Conservation (phyloP, 1,139 yeast genomes). For the Yamadazyma buinensis region DNA sequence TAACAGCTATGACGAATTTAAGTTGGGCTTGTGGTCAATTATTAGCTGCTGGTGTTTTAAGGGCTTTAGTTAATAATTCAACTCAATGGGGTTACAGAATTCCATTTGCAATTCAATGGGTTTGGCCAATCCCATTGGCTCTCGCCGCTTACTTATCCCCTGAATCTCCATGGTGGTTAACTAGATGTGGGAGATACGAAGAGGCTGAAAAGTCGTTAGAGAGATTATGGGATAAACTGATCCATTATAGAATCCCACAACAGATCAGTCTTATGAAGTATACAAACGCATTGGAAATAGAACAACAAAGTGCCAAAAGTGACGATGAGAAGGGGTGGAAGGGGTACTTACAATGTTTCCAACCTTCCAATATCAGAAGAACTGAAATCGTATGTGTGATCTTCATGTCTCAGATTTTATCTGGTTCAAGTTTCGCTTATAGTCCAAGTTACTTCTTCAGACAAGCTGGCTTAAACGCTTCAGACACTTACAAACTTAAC, state of each 20-base stretch:
- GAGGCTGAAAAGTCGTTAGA: conserved; percentile 17
- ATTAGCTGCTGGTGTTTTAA: conserved; percentile 23
- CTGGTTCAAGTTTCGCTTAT: conserved; percentile 22
- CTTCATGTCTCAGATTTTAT: conserved; percentile 20
- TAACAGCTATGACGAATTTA: conserved; percentile 25
- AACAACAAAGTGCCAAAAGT: conserved; percentile 6
- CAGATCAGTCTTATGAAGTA: conserved; percentile 17
- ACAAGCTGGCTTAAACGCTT: conserved; percentile 20
- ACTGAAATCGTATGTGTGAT: conserved; percentile 21
- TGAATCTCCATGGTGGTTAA: conserved; percentile 23
- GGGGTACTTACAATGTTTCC: conserved; percentile 20
- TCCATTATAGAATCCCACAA: conserved; percentile 12
- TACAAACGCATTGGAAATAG: conserved; percentile 18
- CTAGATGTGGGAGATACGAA: conserved; percentile 17
- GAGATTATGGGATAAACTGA: conserved; percentile 13
- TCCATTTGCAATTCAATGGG: conserved; percentile 24
- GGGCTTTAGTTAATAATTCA: conserved; percentile 17
- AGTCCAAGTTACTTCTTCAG: conserved; percentile 22
- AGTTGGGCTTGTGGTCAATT: conserved; percentile 32
- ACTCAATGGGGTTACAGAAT: conserved; percentile 19
- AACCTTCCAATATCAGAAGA: conserved; percentile 18
- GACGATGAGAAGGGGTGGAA: background rate
- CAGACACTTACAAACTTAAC: conserved; percentile 21
- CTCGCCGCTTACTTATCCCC: conserved; percentile 18
- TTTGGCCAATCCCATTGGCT: conserved; percentile 19